Percentiles rank a stretch among this genome's conserved stretches.
Evolutionary conservation across 2,329 filamentous ascomycete species (phyloP).

Genomic region (Aspergillus glaucus): DNA sequence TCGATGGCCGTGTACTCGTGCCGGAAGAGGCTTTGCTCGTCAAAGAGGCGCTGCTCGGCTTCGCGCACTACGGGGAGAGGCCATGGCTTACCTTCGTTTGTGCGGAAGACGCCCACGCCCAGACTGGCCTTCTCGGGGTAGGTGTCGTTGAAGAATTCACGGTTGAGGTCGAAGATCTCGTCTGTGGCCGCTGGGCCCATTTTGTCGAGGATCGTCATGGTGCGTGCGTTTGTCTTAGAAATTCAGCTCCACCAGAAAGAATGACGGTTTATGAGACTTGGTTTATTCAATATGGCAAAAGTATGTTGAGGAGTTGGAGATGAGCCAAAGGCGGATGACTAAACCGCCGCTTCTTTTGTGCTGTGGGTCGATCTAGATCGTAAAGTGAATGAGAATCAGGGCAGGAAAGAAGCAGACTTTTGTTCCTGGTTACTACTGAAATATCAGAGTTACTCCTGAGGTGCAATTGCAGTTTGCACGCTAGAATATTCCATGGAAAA

Average conservation of each 20-base stretch:
- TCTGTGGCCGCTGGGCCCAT: slow-evolving; percentile 86
- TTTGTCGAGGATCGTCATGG: slow-evolving; percentile 25
- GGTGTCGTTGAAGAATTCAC: slow-evolving; percentile 71
- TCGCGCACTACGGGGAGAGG: slow-evolving; percentile 87
- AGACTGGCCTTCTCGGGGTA: slow-evolving; percentile 75
- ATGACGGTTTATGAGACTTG: background rate
- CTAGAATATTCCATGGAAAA: too few species aligned
- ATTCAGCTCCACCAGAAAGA: background rate
- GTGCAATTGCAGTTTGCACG: too few species aligned
- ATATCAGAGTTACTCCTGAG: too few species aligned
- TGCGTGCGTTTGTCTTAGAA: slow-evolving; percentile 4
- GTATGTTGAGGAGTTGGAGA: too few species aligned
- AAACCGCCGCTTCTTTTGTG: background rate
- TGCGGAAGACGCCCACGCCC: slow-evolving; percentile 84
- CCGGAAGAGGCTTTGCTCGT: slow-evolving; percentile 78
- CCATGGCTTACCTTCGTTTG: slow-evolving; percentile 93
- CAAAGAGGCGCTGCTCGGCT: slow-evolving; percentile 65
- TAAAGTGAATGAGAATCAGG: background rate
- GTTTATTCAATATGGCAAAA: too few species aligned
- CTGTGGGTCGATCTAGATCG: slow-evolving; percentile 8
- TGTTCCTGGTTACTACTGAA: too few species aligned
- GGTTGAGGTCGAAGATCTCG: slow-evolving; percentile 82
- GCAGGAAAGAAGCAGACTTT: too few species aligned
- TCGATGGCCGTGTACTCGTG: slow-evolving; percentile 97
- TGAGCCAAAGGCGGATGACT: background rate